phyloP scores from a whole-genome alignment of 148 eudicot genomes.

The Chenopodium formosanum region DNA sequence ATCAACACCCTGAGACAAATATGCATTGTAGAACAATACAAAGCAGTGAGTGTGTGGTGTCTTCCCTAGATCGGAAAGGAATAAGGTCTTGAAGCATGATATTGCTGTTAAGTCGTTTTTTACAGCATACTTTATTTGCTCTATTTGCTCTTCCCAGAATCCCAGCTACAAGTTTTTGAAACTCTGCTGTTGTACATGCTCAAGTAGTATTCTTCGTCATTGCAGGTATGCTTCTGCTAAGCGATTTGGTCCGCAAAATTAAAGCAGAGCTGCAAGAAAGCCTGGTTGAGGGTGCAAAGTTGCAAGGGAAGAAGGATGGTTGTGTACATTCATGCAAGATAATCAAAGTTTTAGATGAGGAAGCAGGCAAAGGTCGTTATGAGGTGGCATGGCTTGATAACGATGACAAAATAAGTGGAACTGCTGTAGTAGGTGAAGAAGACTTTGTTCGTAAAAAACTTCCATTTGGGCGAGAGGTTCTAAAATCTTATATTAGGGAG shows the following conservation, averaged over 20 bases:
- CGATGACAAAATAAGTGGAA: slow-evolving; percentile 53
- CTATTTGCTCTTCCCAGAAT: neutral
- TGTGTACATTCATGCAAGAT: slow-evolving; percentile 65
- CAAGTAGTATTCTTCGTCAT: neutral
- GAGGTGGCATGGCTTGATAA: slow-evolving; percentile 87
- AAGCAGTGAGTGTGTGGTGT: neutral
- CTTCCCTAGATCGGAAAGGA: neutral
- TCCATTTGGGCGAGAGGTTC: slow-evolving; percentile 70
- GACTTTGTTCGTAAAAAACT: slow-evolving; percentile 72
- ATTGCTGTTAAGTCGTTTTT: neutral
- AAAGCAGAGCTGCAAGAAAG: slow-evolving; percentile 57
- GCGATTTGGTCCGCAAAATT: slow-evolving; percentile 63
- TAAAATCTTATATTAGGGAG: slow-evolving; percentile 87
- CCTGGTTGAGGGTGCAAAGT: slow-evolving; percentile 67
- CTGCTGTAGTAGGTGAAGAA: slow-evolving; percentile 55
- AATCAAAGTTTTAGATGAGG: slow-evolving; percentile 54
- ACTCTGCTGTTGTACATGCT: neutral
- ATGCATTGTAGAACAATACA: neutral
- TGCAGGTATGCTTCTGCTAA: slow-evolving; percentile 85
- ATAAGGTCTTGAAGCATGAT: neutral
- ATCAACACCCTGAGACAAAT: neutral
- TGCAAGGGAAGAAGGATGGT: slow-evolving; percentile 68
- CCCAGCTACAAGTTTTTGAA: neutral
- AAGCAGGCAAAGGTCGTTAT: slow-evolving; percentile 48
- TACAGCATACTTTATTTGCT: neutral